Evolutionary conservation across 2,329 filamentous ascomycete species (phyloP), one percentile per base, ranked within the genome.

Genomic region (Xenoacremonium recifei): DNA sequence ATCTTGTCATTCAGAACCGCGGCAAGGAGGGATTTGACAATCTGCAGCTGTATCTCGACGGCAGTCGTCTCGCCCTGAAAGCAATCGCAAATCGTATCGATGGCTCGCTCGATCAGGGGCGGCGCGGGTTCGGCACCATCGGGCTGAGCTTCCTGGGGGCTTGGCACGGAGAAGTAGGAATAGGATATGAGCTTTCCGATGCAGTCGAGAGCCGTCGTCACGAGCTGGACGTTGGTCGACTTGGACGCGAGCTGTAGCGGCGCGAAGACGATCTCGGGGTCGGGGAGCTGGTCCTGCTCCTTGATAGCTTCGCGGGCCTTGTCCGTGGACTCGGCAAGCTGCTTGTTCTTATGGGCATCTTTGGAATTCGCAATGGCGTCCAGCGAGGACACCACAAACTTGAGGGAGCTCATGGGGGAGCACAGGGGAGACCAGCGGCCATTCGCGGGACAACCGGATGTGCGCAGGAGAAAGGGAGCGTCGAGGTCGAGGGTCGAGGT

Each of bases 141-240:
- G 51, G 72, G 65, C 41, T 67, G 50, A 57, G 44, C 57, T 35
- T 71, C 69, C 42, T 70, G 65, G 17, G 68, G 67, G 38, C 72
- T 73, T 25, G 84, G 79, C 37, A 89, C 80, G 36, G 92, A 92
- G 67, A 99, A 97, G 74, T 97, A 97, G 15, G 93, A 96, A 66
- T 96, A 99, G 59, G 92, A 96, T 63, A 97, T 97, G 49, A 99
- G 83, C 73, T 99, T 99, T 59, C 95, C 93, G 58, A 99, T 96
- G 69, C 92, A 97, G 69, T 99, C 93, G 60, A 99, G 81, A 6
- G 93, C 91, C 27, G 87, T 88, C 17, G 90, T 95, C 46, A 90
- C 88, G 35, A 99, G 76, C 44, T 89, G 82, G 39, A 92, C 85
- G 58, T 89, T 96, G 57, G 84, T 80, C 9, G 89, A 86, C 63